phyloP scores from a whole-genome alignment of 495 filamentous ascomycete genomes.

The Annulohypoxylon bovei region DNA sequence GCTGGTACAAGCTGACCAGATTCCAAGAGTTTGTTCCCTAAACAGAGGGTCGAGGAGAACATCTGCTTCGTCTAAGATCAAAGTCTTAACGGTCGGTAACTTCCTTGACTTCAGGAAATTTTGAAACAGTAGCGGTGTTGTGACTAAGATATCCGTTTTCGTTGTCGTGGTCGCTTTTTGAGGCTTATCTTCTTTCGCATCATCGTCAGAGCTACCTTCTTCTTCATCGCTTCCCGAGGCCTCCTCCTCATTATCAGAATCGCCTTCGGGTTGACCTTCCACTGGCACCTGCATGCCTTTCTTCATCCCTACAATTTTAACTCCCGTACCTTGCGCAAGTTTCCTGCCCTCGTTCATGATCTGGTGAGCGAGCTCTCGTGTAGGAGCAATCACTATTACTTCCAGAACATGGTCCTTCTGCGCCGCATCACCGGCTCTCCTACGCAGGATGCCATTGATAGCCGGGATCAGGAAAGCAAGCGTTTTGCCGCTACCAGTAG shows the following conservation, averaged over 20 bases:
- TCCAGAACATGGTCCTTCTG: constrained; percentile 63
- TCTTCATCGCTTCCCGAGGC: constrained; percentile 55
- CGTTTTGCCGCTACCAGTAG: constrained; percentile 98
- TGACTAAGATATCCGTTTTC: constrained; percentile 86
- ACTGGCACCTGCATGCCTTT: constrained; percentile 79
- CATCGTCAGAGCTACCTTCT: constrained; percentile 51
- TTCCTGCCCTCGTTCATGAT: constrained; percentile 94
- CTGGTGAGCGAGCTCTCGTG: constrained; percentile 89
- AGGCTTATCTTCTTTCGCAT: constrained; percentile 52
- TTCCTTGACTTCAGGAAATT: constrained; percentile 71
- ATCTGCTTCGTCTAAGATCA: constrained; percentile 94
- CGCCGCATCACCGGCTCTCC: constrained; percentile 49
- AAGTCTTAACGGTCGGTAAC: constrained; percentile 70
- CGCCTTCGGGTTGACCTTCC: constrained; percentile 50
- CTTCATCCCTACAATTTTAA: constrained; percentile 83
- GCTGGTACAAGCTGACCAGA: constrained; percentile 81
- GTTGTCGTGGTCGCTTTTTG: constrained; percentile 57
- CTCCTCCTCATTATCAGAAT: constrained; percentile 41
- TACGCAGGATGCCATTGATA: constrained; percentile 74
- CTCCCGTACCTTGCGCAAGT: constrained; percentile 76
- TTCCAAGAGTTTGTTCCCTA: constrained; percentile 84
- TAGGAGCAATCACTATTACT: constrained; percentile 86
- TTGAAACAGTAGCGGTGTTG: constrained; percentile 82
- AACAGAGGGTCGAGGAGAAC: constrained; percentile 92
- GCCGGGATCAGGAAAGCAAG: constrained; percentile 89